These are phyloP conservation scores for Aspergillus ellipticus DNA, from an alignment of 495 filamentous ascomycete species.

Conservation along the genomic window DNA sequence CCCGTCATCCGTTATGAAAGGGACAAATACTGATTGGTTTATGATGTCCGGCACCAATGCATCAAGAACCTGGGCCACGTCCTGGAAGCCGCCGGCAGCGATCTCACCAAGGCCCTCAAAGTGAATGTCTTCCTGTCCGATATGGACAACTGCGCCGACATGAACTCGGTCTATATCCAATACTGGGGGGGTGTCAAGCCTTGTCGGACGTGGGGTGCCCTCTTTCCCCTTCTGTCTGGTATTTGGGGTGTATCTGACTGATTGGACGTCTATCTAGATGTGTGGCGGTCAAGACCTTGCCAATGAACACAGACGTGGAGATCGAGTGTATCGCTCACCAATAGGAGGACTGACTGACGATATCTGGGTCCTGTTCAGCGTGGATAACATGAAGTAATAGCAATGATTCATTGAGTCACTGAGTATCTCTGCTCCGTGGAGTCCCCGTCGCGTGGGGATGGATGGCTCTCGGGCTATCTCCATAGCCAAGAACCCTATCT, in stretches of 20 bases:
- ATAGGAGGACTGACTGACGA: constrained; percentile 1
- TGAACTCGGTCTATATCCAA: constrained; percentile 58
- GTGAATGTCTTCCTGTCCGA: constrained; percentile 65
- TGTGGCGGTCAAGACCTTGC: constrained; percentile 63
- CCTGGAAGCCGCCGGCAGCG: constrained; percentile 59
- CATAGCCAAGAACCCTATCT: too few relatives aligned
- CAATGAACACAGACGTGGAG: constrained; percentile 65
- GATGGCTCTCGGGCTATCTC: too few relatives aligned
- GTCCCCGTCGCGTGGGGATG: too few relatives aligned
- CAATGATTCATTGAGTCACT: too few relatives aligned
- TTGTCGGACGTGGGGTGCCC: constrained; percentile 45
- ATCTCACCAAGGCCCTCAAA: constrained; percentile 63
- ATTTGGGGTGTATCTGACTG: constrained; percentile 1
- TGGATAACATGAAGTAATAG: not conserved
- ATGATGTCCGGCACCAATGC: constrained; percentile 31
- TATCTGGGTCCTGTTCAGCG: not conserved
- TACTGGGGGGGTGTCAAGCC: constrained; percentile 58
- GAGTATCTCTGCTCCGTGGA: too few relatives aligned
- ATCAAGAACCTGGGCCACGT: constrained; percentile 64
- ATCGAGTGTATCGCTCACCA: constrained; percentile 65
- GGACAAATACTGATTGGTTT: not conserved
- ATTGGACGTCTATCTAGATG: constrained; percentile 37
- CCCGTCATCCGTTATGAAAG: not conserved
- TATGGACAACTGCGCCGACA: constrained; percentile 66
- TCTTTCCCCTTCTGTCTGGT: not conserved